Evolutionary conservation across 2,329 filamentous ascomycete genomes (phyloP), one percentile per base, ranked within the genome.

Genomic region (Septoria linicola): DNA sequence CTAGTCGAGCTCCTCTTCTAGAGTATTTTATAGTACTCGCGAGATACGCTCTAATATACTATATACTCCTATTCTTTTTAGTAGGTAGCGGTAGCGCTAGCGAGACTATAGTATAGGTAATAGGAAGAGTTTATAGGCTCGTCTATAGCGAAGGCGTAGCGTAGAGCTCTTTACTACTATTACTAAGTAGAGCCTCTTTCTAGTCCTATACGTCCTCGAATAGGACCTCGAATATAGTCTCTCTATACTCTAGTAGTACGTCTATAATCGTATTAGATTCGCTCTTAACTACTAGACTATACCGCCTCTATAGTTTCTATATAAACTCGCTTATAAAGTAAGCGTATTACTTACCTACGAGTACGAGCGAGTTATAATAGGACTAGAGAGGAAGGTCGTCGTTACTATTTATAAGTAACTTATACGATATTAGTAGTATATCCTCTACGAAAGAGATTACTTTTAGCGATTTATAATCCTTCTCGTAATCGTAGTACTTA

Each of bases 311-410:
- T 4, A 74, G 70, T 60, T 80, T 81, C 42, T 74, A 74, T 6
- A 67, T 76, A 16, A 83, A 73, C 3, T 84, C 81, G 25, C 78
- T 76, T 50, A 85, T 81, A 54, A 89, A 96, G 67, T 88, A 86
- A 10, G 81, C 80, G 67, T 96, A 91, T 53, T 85, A 78, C 20
- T 78, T 73, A 1, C 85, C 81, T 14, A 96, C 87, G 63, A 85
- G 95, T 40, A 96, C 85, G 3, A 82, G 79, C 0, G 89, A 93
- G 69, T 89, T 84, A 17, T 83, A 77, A 65, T 85, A 87, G 71
- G 96, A 97, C 92, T 92, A 97, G 14, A 79, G 76, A 13, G 80
- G 78, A 53, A 95, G 87, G 21, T 83, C 80, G 58, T 93, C 90
- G 27, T 88, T 88, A 23, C 44, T 23, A 1, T 70, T 70, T 25